A percentile compares a stretch with the other conserved stretches of the same genome.
Evolutionary conservation across 169 alveolate genomes (phyloP).

Genomic region (Eimeria falciformis): DNA sequence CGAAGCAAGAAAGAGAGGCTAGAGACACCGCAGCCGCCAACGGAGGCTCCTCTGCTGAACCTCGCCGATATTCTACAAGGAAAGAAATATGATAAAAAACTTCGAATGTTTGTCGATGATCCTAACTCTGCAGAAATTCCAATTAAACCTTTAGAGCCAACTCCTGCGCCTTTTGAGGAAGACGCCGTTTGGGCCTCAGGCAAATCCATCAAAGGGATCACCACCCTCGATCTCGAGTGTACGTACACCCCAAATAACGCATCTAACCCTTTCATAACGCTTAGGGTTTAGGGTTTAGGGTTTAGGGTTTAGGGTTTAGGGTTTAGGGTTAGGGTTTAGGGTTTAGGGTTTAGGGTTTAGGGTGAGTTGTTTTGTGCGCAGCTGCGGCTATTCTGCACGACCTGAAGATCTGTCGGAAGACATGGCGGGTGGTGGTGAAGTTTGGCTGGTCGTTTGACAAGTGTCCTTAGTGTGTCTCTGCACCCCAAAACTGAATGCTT

Average conservation of each 20-base stretch:
- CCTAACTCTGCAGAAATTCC: background rate
- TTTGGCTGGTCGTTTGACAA: conserved; percentile 80
- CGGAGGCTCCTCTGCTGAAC: background rate
- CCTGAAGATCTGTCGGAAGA: conserved; percentile 75
- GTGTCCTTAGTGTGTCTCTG: conserved; percentile 74
- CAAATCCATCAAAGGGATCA: background rate
- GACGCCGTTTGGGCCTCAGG: conserved; percentile 33
- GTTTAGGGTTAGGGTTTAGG: background rate
- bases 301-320: conserved; percentile 18
- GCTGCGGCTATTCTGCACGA: conserved; percentile 76
- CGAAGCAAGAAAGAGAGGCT: conserved; percentile 24
- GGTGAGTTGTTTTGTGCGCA: conserved; percentile 28
- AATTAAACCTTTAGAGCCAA: background rate
- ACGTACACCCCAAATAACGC: conserved; percentile 2
- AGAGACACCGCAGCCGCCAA: conserved; percentile 4
- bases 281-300: background rate
- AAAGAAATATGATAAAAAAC: background rate
- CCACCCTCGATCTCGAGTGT: conserved; percentile 33
- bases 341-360: conserved; percentile 12
- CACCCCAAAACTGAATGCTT: background rate
- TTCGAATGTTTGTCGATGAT: background rate
- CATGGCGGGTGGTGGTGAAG: conserved; percentile 80
- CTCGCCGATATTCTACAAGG: conserved; percentile 4
- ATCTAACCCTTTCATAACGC: too few species aligned
- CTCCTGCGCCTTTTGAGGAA: background rate